Evolutionary conservation across 352 stramenopile genomes (phyloP).

Genomic region (Elongisporangium anandrum): DNA sequence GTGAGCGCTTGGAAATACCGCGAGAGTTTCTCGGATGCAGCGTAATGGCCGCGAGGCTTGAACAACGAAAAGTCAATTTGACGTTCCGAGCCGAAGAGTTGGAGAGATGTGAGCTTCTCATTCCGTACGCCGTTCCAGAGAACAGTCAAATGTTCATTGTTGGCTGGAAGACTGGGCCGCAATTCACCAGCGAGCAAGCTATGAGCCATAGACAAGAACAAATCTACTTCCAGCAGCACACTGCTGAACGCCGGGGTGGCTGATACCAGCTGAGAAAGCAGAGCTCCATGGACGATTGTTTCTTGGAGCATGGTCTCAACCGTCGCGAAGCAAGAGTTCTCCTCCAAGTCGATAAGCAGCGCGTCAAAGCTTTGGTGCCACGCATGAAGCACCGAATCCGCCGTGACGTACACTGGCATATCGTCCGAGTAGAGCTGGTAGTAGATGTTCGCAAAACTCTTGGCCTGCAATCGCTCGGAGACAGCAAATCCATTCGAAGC

Average conservation of each 20-base stretch:
- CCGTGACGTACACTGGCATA: conserved; percentile 26
- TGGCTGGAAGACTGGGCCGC: too few species aligned
- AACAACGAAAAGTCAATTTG: conserved; percentile 18
- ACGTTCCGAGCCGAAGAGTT: conserved; percentile 10
- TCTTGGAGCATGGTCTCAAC: background rate
- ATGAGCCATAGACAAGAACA: conserved; percentile 11
- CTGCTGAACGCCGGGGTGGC: background rate
- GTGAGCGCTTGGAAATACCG: conserved; percentile 17
- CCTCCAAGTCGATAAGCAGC: conserved; percentile 16
- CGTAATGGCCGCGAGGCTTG: conserved; percentile 21
- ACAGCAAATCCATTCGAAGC: conserved; percentile 12
- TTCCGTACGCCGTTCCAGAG: conserved; percentile 1
- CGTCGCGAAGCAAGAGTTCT: background rate
- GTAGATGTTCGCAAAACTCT: conserved; percentile 27
- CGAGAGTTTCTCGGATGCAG: conserved; percentile 9
- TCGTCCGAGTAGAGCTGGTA: conserved; percentile 26
- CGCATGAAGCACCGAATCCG: conserved; percentile 26
- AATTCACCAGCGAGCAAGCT: conserved; percentile 9
- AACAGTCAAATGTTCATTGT: background rate
- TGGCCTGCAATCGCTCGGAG: conserved; percentile 7
- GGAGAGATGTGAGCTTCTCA: background rate
- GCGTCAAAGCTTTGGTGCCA: conserved; percentile 33
- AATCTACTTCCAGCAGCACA: conserved; percentile 9
- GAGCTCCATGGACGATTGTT: background rate
- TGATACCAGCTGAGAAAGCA: background rate